These are phyloP conservation scores for Cochlearia excelsa DNA, from an alignment of 345 rosid genomes.

Conservation along the genomic window DNA sequence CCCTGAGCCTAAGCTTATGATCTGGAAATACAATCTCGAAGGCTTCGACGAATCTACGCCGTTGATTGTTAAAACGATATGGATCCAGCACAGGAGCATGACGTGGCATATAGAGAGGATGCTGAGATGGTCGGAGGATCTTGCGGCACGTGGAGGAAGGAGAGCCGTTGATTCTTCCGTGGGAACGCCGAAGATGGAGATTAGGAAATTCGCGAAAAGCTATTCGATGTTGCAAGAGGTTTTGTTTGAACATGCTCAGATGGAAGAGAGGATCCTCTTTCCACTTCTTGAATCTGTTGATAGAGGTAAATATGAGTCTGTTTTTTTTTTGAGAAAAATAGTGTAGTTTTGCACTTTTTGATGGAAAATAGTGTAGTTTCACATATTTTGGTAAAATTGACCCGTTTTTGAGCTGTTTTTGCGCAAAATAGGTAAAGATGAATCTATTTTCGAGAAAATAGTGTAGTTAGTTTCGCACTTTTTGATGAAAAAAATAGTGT, in stretches of 20 bases:
- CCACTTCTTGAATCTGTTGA: conserved; percentile 64
- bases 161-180: conserved; percentile 52
- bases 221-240: conserved; percentile 56
- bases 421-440: no score
- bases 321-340: no score
- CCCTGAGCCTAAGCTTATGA: conserved; percentile 48
- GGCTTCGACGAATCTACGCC: conserved; percentile 43
- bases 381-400: no score
- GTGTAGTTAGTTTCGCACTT: no score
- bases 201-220: conserved; percentile 51
- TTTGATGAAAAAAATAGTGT: no score
- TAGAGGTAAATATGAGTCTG: conserved; percentile 39
- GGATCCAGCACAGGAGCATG: conserved; percentile 61
- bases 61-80: conserved; percentile 40
- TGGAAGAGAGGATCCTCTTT: conserved; percentile 72
- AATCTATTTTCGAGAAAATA: no score
- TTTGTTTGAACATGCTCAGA: conserved; percentile 73
- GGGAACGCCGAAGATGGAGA: conserved; percentile 70
- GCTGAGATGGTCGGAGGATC: conserved; percentile 68
- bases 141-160: conserved; percentile 54
- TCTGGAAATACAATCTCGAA: conserved; percentile 31
- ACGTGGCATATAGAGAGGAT: conserved; percentile 59
- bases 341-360: no score
- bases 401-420: no score
- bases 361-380: no score